Percentiles rank a stretch among this genome's conserved stretches.
Conservation (phyloP, 257 asterid genomes). For the Solanum peruvianum region DNA sequence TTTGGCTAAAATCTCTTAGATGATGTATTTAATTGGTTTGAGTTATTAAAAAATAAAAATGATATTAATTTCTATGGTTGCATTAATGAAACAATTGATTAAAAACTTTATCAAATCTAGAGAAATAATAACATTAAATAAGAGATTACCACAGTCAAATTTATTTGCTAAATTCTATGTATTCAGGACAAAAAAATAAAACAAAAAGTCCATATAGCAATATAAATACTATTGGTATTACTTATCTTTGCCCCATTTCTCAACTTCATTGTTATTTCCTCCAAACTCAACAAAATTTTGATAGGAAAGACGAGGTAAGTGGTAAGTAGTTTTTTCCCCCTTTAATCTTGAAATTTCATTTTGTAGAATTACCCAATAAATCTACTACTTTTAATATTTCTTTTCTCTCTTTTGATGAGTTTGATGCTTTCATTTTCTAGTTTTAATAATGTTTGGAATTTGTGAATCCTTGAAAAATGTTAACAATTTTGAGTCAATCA, state of each 20-base stretch:
- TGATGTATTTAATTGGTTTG: background rate
- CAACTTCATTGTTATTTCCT: background rate
- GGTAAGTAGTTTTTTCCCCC: background rate
- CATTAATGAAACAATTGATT: background rate
- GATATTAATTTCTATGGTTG: background rate
- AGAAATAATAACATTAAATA: background rate
- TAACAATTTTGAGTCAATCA: background rate
- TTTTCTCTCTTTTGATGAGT: too few species aligned
- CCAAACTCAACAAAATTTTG: background rate
- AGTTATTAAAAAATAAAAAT: background rate
- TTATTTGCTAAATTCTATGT: background rate
- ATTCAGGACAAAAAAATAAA: background rate
- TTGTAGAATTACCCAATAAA: background rate
- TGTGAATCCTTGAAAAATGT: background rate
- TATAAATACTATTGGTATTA: background rate
- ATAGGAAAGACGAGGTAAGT: background rate
- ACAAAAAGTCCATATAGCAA: background rate
- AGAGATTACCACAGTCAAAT: background rate
- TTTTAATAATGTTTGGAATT: background rate
- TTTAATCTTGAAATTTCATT: background rate
- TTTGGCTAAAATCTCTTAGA: background rate
- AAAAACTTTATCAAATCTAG: background rate
- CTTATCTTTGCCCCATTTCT: background rate
- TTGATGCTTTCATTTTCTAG: background rate
- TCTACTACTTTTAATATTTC: background rate